Base-by-base conservation (phyloP, 169 alveolate species). In the Plasmodium ovale region DNA sequence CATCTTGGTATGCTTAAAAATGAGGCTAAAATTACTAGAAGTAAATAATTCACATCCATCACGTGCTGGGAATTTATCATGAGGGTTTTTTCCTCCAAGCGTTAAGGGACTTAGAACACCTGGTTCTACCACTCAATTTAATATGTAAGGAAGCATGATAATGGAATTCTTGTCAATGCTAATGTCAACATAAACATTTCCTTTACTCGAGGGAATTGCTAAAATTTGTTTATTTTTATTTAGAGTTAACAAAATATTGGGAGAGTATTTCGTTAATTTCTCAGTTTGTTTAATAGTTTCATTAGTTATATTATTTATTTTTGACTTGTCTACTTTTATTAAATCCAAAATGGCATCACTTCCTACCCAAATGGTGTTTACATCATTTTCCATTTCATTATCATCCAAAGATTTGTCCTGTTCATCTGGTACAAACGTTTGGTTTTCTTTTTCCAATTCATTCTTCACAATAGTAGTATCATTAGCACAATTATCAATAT, bases 261-360 rank as follows among this genome's bases (percentile, higher is more conserved):
- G 91, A 5, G 91, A 85, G 69, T 85, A 71, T 29, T 56, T 68
- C 12, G 31, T 42, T 72, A 85, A 54, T 19, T 25, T 68, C 49
- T 58, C 74, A 23, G 91, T 85, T 51, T 85, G 91, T 49, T 72
- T 85, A 29, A 85, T 69, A 9, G 91, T 85, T 21, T 85, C 91
- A 56, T 67, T 54, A 35, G 91, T 56, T 58, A 85, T 85, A 27
- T 44, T 85, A 56, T 85, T 85, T 27, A 68, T 68, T 68, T 64
- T 67, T 0, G 91, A 85, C 60, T 85, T 85, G 59, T 85, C 91
- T 27, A 85, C 71, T 85, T 85, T 85, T 85, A 85, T 85, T 33
- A 85, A 47, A 64, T 85, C 91, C 39, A 85, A 60, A n/a, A 85
- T 69, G 23, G 62, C 87, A 85, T 85, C 73, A 37, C 91, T 85